Evolutionary conservation across 805 yeast genomes (phyloP).

Genomic region (Candida chauliodis): DNA sequence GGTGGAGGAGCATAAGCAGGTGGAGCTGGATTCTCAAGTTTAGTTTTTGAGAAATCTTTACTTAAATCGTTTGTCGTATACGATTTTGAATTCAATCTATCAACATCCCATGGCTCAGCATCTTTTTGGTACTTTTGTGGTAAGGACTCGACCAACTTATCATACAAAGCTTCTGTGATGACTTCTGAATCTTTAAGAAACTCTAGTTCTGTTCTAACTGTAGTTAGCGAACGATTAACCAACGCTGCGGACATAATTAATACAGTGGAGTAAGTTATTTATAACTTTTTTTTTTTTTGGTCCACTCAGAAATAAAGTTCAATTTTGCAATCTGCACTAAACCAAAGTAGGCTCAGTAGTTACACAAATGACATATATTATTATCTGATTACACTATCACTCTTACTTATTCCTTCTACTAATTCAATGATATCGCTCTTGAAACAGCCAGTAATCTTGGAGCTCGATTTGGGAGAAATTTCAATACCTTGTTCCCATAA

Average conservation of each 20-base stretch:
- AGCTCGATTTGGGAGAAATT: conserved; percentile 13
- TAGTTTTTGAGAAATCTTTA: conserved; percentile 9
- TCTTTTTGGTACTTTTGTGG: conserved; percentile 59
- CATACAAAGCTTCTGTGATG: conserved; percentile 52
- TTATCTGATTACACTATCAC: conserved; percentile 22
- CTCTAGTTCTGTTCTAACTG: conserved; percentile 74
- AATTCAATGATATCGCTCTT: conserved; percentile 40
- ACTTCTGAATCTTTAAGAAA: conserved; percentile 74
- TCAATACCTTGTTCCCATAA: conserved; percentile 52
- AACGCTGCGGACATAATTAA: conserved; percentile 46
- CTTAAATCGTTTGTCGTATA: conserved; percentile 4
- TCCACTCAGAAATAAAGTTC: no score
- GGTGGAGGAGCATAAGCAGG: conserved; percentile 18
- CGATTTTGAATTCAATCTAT: conserved; percentile 17
- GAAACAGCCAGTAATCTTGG: conserved; percentile 19
- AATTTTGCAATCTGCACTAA: conserved; percentile 2
- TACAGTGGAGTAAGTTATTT: not conserved
- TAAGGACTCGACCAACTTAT: conserved; percentile 46
- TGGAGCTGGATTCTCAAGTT: conserved; percentile 9
- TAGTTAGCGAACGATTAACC: conserved; percentile 75
- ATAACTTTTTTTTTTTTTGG: not conserved
- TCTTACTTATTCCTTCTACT: conserved; percentile 48
- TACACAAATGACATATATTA: not conserved
- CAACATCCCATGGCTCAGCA: conserved; percentile 45
- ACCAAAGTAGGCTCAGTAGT: not conserved